Base-by-base conservation (phyloP, 352 stramenopile genomes). In the Phytophthora capsici region DNA sequence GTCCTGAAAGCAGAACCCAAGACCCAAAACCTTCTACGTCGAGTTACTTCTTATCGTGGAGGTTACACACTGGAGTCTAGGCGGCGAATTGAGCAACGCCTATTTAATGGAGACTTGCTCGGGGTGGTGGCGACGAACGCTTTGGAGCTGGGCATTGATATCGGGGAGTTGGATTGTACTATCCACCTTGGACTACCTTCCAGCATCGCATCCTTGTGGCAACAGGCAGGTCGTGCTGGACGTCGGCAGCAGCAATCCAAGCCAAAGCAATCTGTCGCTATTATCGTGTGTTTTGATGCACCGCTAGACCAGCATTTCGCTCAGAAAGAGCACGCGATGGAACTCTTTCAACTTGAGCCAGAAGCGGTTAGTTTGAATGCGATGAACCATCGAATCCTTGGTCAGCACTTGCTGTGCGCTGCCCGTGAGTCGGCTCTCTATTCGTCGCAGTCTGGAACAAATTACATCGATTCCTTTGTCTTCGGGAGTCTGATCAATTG, bases 131-230 rank as follows among this genome's bases (percentile, higher is more conserved):
- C 95, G 0, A 99, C 97, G 6, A 98, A 95, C 65, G 97, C 98
- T 4, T 84, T 99, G 9, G 98, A 99, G 66, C 76, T 99, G 9
- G 98, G 98, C 14, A 97, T 99, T 48, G 96, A 99, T 63, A 83
- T 98, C 16, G 93, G 93, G 25, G 85, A 87, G 22, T 75, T 99
- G 17, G 95, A 99, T 69, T 89, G 97, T 16, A 99, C 97, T 5
- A 82, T 99, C 50, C 97, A 99, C 67, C 84, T 98, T 46, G 97
- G 97, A 2, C 96, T 98, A 47, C 97, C 97, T 10, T 88, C 88
- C 2, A 98, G 83, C 9, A 83, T 98, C 30, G 87, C 90, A 16
- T 98, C 93, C 25, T 74, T 99, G 50, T 97, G 98, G 85, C 98
- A 99, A 69, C 97, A 99, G 77, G 91, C 96, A 16, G 98, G 98